phyloP scores from a whole-genome alignment of 768 basidiomycete genomes.

The Naganishia vishniacii region DNA sequence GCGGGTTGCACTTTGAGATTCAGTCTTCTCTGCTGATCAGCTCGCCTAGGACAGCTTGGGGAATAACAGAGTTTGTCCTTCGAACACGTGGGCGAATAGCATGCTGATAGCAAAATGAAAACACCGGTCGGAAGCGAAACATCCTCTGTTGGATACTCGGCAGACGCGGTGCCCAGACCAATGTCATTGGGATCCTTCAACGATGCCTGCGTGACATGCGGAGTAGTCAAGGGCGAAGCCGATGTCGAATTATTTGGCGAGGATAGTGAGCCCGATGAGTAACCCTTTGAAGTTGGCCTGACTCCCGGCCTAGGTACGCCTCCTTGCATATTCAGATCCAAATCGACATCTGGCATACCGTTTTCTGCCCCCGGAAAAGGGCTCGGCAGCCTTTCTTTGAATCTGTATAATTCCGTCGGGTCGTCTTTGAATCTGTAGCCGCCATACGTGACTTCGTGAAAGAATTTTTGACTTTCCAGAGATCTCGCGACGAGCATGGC shows the following conservation, averaged over 20 bases:
- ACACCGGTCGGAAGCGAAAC: conserved; percentile 74
- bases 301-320: conserved; percentile 37
- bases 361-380: conserved; percentile 63
- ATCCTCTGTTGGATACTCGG: conserved; percentile 31
- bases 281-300: conserved; percentile 16
- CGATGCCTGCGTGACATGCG: conserved; percentile 27
- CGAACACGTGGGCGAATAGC: conserved; percentile 95
- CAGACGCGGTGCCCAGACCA: conserved; percentile 35
- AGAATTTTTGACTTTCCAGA: conserved; percentile 95
- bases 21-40: conserved; percentile 88
- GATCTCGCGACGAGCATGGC: conserved; percentile 92
- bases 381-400: conserved; percentile 72
- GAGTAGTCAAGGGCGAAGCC: conserved; percentile 38
- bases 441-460: conserved; percentile 98
- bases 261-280: conserved; percentile 25
- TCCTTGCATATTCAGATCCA: conserved; percentile 49
- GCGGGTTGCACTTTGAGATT: conserved; percentile 93
- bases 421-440: conserved; percentile 81
- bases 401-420: conserved; percentile 83
- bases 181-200: conserved; percentile 14
- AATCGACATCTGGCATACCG: conserved; percentile 45
- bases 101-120: conserved; percentile 92
- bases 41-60: conserved; percentile 85
- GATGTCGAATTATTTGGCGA: conserved; percentile 27
- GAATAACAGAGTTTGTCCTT: conserved; percentile 92